Conservation (phyloP, 768 basidiomycete genomes). For the Daedaleopsis nitida region DNA sequence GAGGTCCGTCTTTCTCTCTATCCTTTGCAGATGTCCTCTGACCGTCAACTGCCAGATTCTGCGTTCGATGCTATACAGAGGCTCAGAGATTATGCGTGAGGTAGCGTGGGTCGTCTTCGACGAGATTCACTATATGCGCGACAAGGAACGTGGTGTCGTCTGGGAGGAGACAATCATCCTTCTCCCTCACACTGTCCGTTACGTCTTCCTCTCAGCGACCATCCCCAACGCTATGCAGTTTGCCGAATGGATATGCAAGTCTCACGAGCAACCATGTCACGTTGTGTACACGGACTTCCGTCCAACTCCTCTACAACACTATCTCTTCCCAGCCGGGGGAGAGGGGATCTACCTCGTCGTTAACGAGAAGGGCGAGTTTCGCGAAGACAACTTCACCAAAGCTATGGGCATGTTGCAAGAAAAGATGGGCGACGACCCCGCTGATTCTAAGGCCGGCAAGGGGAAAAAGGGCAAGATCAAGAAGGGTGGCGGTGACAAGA, state of each 20-base stretch:
- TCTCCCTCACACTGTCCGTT: slow-evolving; percentile 92
- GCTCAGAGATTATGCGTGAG: slow-evolving; percentile 98
- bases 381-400: slow-evolving; percentile 96
- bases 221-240: slow-evolving; percentile 99
- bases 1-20: slow-evolving; percentile 57
- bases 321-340: slow-evolving; percentile 94
- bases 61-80: slow-evolving; percentile 97
- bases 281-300: slow-evolving; percentile 99
- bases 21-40: background rate
- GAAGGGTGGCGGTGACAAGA: slow-evolving; percentile 85
- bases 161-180: slow-evolving; percentile 99
- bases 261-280: slow-evolving; percentile 97
- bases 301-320: slow-evolving; percentile 96
- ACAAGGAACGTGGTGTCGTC: slow-evolving; percentile 98
- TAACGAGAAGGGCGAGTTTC: slow-evolving; percentile 97
- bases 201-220: slow-evolving; percentile 98
- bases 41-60: slow-evolving; percentile 67
- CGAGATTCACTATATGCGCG: slow-evolving; percentile 99
- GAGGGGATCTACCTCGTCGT: slow-evolving; percentile 98
- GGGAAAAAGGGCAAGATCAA: slow-evolving; percentile 90
- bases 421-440: slow-evolving; percentile 85
- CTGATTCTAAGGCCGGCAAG: slow-evolving; percentile 81
- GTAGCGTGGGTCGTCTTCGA: slow-evolving; percentile 99
- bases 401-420: slow-evolving; percentile 95
- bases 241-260: slow-evolving; percentile 97